Percentiles rank a stretch among this genome's conserved stretches.
phyloP scores from a whole-genome alignment of 176 grass and related monocot species.

The Guadua angustifolia region DNA sequence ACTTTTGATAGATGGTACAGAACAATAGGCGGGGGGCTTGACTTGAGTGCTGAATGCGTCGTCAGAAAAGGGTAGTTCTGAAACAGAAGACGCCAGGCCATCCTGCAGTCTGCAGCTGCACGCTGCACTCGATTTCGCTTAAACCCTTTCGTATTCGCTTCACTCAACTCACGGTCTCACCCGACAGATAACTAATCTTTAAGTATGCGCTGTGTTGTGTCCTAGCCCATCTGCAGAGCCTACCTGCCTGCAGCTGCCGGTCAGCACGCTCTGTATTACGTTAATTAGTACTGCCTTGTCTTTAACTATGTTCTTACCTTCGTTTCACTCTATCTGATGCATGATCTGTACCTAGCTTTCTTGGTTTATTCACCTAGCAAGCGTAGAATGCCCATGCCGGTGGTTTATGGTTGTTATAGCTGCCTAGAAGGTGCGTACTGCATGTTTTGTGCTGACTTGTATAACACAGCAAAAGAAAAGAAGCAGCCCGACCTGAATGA shows the following conservation, averaged over 20 bases:
- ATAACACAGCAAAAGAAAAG: neutral
- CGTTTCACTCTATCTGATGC: neutral
- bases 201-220: neutral
- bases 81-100: too few species aligned
- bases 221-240: neutral
- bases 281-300: neutral
- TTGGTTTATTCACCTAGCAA: conserved; percentile 1
- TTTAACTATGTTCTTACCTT: conserved; percentile 21
- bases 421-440: neutral
- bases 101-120: neutral
- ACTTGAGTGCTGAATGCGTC: neutral
- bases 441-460: neutral
- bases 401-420: neutral
- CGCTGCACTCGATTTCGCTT: conserved; percentile 19
- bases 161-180: neutral
- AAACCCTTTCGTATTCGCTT: neutral
- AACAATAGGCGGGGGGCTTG: too few species aligned
- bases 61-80: too few species aligned
- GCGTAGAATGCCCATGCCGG: too few species aligned
- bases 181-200: conserved; percentile 38
- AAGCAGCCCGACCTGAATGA: neutral
- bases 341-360: neutral
- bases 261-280: neutral
- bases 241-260: neutral
- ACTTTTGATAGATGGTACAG: neutral